Base-by-base conservation (phyloP, 345 rosid species). In the Ceriops tagal region DNA sequence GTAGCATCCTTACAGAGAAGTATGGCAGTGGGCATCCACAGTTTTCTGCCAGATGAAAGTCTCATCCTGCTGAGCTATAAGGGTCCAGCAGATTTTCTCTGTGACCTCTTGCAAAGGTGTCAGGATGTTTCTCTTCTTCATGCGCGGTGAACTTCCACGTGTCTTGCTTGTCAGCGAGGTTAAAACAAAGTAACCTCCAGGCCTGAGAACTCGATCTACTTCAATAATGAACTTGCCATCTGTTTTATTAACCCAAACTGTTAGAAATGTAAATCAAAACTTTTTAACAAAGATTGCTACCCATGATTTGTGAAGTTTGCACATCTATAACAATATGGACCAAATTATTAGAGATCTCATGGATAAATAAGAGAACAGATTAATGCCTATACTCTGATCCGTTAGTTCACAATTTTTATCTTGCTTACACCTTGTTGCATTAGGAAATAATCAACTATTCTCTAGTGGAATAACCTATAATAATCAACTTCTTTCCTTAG, bases 41-140 rank as follows among this genome's bases (percentile, higher is more conserved):
- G 98, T 90, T 87, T 95, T 92, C 83, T 95, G 96, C 98, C 99
- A 95, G 75, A 95, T 81, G 72, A 86, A 87, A 39, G 96, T 90
- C 80, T 95, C 97, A 10, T 95, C 98, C 71, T 90, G 99, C 89
- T 92, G 99, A 78, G 92, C 90, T 67, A 85, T 82, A 49, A 87
- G 82, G 74, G 81, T 89, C 99, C 99, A 95, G 57, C 98, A 92
- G 26, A 95, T 84, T 75, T 83, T 84, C 64, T 86, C 90, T 30
- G 90, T 80, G 66, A 85, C 81, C 62, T 86, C 89, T 75, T 89
- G 85, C 64, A 87, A 76, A 15, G 87, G 87, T 56, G 83, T 77
- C 72, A 83, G 68, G 67, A 79, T 78, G 77, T 82, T 81, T 61
- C 85, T 80, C 78, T 80, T 91, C 86, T 85, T 95, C 10, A 52